Percentiles rank a stretch among this genome's conserved stretches.
Conservation (phyloP, 2,329 filamentous ascomycete genomes). For the Emydomyces testavorans region DNA sequence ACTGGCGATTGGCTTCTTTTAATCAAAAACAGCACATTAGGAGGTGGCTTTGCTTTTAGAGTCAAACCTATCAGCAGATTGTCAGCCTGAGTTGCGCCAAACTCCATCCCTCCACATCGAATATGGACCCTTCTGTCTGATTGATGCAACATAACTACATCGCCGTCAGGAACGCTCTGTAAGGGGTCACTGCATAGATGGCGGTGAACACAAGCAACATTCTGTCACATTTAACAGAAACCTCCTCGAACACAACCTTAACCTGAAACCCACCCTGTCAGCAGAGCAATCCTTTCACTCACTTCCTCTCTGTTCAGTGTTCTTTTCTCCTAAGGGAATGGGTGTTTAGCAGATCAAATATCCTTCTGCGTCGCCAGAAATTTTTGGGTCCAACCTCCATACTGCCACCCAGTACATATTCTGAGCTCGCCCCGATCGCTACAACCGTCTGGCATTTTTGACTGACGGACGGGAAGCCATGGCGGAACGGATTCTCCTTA, state of each 20-base stretch:
- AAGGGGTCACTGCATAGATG: not conserved
- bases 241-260: slow-evolving; percentile 4
- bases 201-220: slow-evolving; percentile 1
- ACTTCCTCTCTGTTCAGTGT: not conserved
- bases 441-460: too few species aligned
- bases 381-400: not conserved
- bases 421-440: too few species aligned
- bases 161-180: not conserved
- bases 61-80: too few species aligned
- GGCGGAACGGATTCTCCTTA: slow-evolving; percentile 76
- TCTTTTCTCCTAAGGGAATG: not conserved
- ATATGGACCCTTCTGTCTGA: too few species aligned
- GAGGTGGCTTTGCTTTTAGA: too few species aligned
- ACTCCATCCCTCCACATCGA: too few species aligned
- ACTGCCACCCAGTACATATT: not conserved
- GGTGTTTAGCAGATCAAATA: not conserved
- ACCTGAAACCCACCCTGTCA: not conserved
- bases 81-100: too few species aligned
- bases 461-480: slow-evolving; percentile 22
- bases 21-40: too few species aligned
- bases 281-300: not conserved
- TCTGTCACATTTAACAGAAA: slow-evolving; percentile 4
- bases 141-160: too few species aligned
- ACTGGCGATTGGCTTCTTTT: too few species aligned
- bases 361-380: not conserved